Evolutionary conservation across 495 filamentous ascomycete genomes (phyloP), one percentile per base, ranked within the genome.

Genomic region (Penicillium coprophilum): DNA sequence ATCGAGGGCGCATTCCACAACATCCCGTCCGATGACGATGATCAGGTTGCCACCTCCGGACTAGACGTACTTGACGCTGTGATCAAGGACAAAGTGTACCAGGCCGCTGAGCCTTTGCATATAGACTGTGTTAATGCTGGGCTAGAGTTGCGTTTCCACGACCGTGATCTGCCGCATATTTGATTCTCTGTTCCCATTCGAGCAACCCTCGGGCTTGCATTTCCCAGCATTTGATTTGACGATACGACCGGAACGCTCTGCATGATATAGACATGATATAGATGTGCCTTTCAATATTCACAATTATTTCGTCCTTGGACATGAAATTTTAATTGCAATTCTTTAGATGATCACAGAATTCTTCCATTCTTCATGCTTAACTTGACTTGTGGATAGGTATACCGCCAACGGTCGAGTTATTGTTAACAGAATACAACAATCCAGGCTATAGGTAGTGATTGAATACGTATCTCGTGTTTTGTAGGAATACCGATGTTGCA

Each of bases 1-100:
- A 65, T 72, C n/a, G 70, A 74, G 36, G 71, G 71, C 1, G 63
- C 59, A 39, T 74, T 74, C 48, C 68, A 66, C 12, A 61, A 70
- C 4, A 61, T 63, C 17, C 11, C 53, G 0, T 51, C 44, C 11
- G 50, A 59, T n/a, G 47, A 50, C 11, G 49, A 45, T 24, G 50
- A 40, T 31, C 27, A 49, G 27, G 41, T 34, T 17, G 45, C 24
- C 12, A 21, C 11, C 32, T 30, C 36, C 7, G 48, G 15, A 1
- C 11, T 49, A 31, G 50, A 61, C 12, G 11, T 43, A 45, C 15
- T 20, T 13, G 51, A 55, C 12, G 12, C 39, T 19, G 55, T 19
- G 3, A 70, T 74, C 45, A 69, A 68, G 21, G 39, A 61, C 2
- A 66, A 65, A 15, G 46, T 72, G 2, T 59, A 66, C 10, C 66